These are phyloP conservation scores for Terana coerulea DNA, from an alignment of 768 basidiomycete species.

Conservation along the genomic window DNA sequence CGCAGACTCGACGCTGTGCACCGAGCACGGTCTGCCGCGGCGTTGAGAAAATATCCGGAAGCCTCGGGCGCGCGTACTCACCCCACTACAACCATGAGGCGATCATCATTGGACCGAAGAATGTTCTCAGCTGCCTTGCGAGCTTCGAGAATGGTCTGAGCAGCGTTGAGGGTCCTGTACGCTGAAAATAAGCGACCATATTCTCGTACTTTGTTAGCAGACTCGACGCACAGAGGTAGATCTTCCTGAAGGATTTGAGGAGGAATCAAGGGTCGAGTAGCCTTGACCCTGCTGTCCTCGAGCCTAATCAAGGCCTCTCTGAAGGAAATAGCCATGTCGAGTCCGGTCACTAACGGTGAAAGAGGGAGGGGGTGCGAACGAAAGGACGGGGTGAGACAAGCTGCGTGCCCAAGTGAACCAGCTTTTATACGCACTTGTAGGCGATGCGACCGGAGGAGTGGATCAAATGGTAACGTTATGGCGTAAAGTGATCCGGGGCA, in stretches of 20 bases:
- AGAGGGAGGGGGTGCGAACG: slow-evolving; percentile 4
- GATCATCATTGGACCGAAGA: slow-evolving; percentile 84
- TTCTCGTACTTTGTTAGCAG: not conserved
- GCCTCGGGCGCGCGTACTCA: slow-evolving; percentile 32
- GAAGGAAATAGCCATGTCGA: slow-evolving; percentile 68
- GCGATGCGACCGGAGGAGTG: not conserved
- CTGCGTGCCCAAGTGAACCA: no score
- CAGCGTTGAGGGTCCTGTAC: slow-evolving; percentile 67
- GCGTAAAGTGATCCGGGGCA: slow-evolving; percentile 9
- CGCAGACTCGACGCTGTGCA: slow-evolving; percentile 85
- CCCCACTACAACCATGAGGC: slow-evolving; percentile 90
- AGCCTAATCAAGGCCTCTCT: slow-evolving; percentile 76
- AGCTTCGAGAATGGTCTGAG: slow-evolving; percentile 87
- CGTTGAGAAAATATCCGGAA: not conserved
- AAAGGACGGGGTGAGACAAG: not conserved
- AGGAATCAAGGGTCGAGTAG: slow-evolving; percentile 85
- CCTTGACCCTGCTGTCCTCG: slow-evolving; percentile 85
- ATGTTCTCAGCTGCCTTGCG: slow-evolving; percentile 75
- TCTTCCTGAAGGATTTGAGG: slow-evolving; percentile 95
- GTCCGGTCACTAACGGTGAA: slow-evolving; percentile 48
- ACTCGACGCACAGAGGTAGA: slow-evolving; percentile 75
- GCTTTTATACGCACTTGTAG: slow-evolving; percentile 11
- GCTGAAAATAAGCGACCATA: not conserved
- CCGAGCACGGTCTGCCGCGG: slow-evolving; percentile 77
- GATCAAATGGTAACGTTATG: slow-evolving; percentile 3